Percentiles rank a stretch among this genome's conserved stretches.
phyloP scores from a whole-genome alignment of 257 asterid species.

The Primulina huaijiensis region DNA sequence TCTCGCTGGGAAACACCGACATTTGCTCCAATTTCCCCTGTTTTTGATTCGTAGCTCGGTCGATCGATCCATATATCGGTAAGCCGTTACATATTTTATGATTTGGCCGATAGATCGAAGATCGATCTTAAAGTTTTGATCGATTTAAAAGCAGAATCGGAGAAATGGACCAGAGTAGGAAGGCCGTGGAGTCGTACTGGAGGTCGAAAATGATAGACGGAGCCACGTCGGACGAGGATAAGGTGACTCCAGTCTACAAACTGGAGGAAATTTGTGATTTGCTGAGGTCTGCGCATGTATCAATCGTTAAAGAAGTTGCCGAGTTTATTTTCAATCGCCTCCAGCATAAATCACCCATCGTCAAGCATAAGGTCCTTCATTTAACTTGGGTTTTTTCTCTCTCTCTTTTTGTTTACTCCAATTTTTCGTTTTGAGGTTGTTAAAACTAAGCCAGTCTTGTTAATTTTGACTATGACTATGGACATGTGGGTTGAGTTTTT shows the following conservation, averaged over 20 bases:
- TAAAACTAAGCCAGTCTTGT: not conserved
- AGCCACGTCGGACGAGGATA: constrained; percentile 92
- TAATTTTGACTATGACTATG: not conserved
- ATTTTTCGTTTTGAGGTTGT: not conserved
- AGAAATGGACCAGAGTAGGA: constrained; percentile 90
- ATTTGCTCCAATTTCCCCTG: constrained; percentile 7
- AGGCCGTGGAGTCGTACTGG: constrained; percentile 99
- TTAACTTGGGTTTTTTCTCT: not conserved
- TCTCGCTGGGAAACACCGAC: not conserved
- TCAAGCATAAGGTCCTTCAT: constrained; percentile 69
- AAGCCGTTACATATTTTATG: not conserved
- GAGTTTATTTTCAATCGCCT: constrained; percentile 92
- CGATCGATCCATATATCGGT: constrained; percentile 18
- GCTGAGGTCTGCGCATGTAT: constrained; percentile 71
- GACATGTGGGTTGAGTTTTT: not conserved
- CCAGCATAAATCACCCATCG: constrained; percentile 85
- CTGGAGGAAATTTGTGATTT: constrained; percentile 90
- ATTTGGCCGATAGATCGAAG: constrained; percentile 20
- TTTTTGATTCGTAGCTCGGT: not conserved
- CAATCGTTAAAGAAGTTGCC: constrained; percentile 80
- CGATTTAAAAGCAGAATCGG: constrained; percentile 16
- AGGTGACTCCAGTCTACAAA: constrained; percentile 94
- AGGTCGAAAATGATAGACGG: constrained; percentile 79
- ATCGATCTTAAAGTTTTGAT: constrained; percentile 24
- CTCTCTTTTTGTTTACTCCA: not conserved